Evolutionary conservation across 371 early-diverging fungal species (phyloP), one percentile per base, ranked within the genome.

Genomic region (Mortierella sp.): DNA sequence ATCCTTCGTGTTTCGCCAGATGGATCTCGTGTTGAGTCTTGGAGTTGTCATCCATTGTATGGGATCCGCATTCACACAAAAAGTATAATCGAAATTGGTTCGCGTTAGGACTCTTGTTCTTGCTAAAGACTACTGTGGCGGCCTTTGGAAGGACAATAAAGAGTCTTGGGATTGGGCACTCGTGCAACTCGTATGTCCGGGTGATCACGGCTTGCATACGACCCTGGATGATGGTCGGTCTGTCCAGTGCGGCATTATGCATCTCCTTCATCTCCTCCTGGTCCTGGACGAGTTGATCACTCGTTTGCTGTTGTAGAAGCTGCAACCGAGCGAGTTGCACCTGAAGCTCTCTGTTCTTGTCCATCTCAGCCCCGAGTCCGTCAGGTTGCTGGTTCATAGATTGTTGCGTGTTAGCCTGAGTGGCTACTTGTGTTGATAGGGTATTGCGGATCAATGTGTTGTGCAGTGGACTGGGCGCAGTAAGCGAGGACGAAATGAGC

Each of bases 1-100:
- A 62, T 2, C 62, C 62, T 28, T 54, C 54, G 28, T 57, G 57
- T 1, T 45, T 46, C 12, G 56, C 49, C 8, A 63, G 31, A 41
- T 63, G 63, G 56, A 63, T 50, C 21, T 63, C 43, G 31, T 63
- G 57, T 13, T 41, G 48, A 3, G 31, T 47, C 21, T 21, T 61
- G 40, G 13, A 40, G 27, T 27, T 45, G 16, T 6, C 45, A 0
- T 46, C 2, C 50, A 41, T 63, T 0, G 63, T 63, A 25, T 63
- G 63, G 16, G 55, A 49, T 0, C 63, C 63, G n/a, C 63, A 63
- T 17, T 63, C 63, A 34, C 56, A 63, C 31, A 63, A 27, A 44
- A 53, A 61, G 37, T 45, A 53, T 2, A 60, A 41, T 19, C 60
- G 51, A 52, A 41, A 60, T 27, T 51, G 39, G 19, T 60, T 14